Evolutionary conservation across 176 grass and related monocot genomes (phyloP), one percentile per base, ranked within the genome.

Genomic region (Chrysopogon serrulatus): DNA sequence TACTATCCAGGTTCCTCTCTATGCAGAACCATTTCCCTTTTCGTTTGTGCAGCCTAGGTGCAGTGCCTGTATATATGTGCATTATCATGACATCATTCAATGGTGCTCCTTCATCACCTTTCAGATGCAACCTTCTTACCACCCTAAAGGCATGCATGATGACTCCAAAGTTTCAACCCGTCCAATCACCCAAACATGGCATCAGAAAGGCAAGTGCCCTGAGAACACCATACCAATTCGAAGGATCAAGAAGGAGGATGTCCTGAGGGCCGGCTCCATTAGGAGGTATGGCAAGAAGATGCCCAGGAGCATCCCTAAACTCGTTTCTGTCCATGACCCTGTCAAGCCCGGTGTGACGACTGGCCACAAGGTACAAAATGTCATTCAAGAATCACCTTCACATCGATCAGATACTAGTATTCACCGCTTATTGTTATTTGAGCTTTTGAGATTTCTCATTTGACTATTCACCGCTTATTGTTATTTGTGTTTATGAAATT

Each of bases 41-140:
- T 56, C 8, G 3, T 56, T 56, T 56, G 33, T 68, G 17, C 44
- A 68, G 45, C 27, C 70, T 28, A 73, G 2, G 14, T 44, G 13
- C n/a, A 4, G 27, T 32, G 57, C 48, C 17, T 60, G 67, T 1
- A n/a, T n/a, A n/a, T 42, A 79, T 79, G 18, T 51, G 17, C 15
- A 39, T 73, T 26, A 75, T 45, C 28, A 59, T 86, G 32, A 65
- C 8, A 69, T 37, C 45, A 65, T 73, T 73, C 61, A 43, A 63
- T 21, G 77, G 24, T 73, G 42, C 41, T 31, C 73, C 18, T 72
- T 47, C 18, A 14, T 71, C 35, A 21, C 57, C 41, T 79, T 84
- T 71, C 91, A 92, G 91, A 87, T 84, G 84, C 86, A 76, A 70
- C 91, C 91, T 71, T 71, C 70, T 31, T 89, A 87, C 80, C 81